Conservation (phyloP, 2,329 filamentous ascomycete genomes). For the Stachybotrys chlorohalonatus region DNA sequence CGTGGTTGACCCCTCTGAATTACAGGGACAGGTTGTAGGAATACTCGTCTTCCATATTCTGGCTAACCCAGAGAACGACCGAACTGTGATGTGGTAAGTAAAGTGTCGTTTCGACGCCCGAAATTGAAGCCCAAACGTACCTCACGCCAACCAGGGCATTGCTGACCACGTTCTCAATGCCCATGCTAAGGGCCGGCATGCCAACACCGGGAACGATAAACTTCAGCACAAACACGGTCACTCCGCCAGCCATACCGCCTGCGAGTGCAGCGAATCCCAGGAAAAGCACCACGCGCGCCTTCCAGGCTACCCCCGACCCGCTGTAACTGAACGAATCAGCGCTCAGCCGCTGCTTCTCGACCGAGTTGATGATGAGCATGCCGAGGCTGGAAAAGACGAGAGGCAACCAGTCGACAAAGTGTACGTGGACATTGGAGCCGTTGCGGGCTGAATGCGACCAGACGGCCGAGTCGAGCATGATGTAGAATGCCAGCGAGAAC, state of each 20-base stretch:
- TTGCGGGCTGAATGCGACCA: conserved; percentile 56
- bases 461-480: conserved; percentile 58
- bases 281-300: conserved; percentile 59
- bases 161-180: conserved; percentile 56
- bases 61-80: conserved; percentile 58
- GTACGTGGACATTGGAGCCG: conserved; percentile 51
- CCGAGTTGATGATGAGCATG: conserved; percentile 64
- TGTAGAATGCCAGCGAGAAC: conserved; percentile 62
- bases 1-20: conserved; percentile 2
- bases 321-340: conserved; percentile 55
- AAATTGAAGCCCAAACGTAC: conserved; percentile 21
- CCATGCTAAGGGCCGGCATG: conserved; percentile 56
- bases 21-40: conserved; percentile 57
- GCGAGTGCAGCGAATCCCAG: conserved; percentile 57
- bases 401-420: conserved; percentile 61
- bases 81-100: conserved; percentile 32
- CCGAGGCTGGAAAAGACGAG: conserved; percentile 58
- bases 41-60: conserved; percentile 67
- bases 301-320: conserved; percentile 57
- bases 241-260: conserved; percentile 59
- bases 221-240: conserved; percentile 60
- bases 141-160: conserved; percentile 55
- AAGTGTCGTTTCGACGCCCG: no score
- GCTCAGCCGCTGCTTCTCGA: conserved; percentile 57
- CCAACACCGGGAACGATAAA: conserved; percentile 47